Evolutionary conservation across 495 filamentous ascomycete species (phyloP).

Genomic region (Penicillium subrubescens): DNA sequence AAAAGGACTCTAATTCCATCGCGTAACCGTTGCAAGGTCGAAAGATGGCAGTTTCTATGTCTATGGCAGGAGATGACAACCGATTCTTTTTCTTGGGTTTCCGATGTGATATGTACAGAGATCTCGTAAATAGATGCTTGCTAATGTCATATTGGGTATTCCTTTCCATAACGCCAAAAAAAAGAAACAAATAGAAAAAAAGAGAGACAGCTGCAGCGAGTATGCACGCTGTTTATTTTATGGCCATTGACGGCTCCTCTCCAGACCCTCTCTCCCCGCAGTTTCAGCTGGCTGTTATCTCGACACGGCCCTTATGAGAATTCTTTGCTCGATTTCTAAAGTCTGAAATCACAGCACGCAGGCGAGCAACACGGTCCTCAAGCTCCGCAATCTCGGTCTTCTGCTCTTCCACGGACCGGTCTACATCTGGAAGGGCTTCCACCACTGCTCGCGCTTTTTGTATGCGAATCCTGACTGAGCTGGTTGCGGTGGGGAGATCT

Average conservation of each 20-base stretch:
- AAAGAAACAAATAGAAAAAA: conserved; percentile 3
- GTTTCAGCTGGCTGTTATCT: conserved; percentile 9
- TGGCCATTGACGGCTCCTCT: background rate
- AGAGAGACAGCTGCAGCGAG: background rate
- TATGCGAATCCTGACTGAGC: conserved; percentile 75
- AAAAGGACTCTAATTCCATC: background rate
- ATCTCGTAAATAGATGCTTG: conserved; percentile 12
- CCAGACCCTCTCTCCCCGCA: background rate
- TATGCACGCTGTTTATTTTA: background rate
- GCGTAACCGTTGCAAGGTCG: background rate
- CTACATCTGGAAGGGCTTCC: conserved; percentile 70
- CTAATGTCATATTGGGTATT: conserved; percentile 29
- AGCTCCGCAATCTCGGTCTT: conserved; percentile 76
- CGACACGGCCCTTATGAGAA: background rate
- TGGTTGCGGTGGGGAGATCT: conserved; percentile 72
- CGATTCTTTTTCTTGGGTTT: conserved; percentile 17
- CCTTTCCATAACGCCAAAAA: conserved; percentile 22
- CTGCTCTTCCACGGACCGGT: conserved; percentile 74
- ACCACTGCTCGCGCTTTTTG: conserved; percentile 73
- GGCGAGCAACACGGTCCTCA: conserved; percentile 62
- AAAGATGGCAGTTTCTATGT: background rate
- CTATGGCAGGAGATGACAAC: background rate
- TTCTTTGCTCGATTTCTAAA: conserved; percentile 41
- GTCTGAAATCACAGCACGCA: conserved; percentile 56
- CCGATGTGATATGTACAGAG: conserved; percentile 10